These are phyloP conservation scores for Hippophae tibetana DNA, from an alignment of 306 rosid genomes.

Conservation along the genomic window DNA sequence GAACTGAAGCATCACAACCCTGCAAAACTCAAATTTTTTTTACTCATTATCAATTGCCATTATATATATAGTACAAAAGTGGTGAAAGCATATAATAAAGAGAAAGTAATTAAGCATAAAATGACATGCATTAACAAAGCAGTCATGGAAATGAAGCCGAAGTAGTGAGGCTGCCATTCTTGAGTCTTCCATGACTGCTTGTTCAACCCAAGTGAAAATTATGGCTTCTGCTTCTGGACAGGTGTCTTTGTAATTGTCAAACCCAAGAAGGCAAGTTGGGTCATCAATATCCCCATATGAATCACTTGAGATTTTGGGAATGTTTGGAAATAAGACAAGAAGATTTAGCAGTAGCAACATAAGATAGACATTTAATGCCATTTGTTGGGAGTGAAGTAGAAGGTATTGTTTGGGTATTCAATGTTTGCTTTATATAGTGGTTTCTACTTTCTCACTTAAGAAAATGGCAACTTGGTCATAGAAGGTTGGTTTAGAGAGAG, in stretches of 20 bases:
- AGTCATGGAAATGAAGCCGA: slow-evolving; percentile 82
- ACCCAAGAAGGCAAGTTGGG: slow-evolving; percentile 5
- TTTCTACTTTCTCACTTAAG: no score
- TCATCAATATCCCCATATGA: no score
- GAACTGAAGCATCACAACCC: slow-evolving; percentile 86
- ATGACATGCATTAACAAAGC: slow-evolving; percentile 74
- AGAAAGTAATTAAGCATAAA: neutral
- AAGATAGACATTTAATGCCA: no score
- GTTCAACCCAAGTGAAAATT: slow-evolving; percentile 50
- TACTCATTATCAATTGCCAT: neutral
- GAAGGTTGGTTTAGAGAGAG: no score
- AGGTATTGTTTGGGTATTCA: no score
- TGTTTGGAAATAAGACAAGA: no score
- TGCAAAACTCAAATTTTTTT: slow-evolving; percentile 15
- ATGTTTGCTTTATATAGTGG: no score
- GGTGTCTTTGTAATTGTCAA: slow-evolving; percentile 20
- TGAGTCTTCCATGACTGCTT: slow-evolving; percentile 40
- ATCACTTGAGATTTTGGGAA: no score
- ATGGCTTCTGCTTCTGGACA: slow-evolving; percentile 70
- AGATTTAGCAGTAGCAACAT: no score
- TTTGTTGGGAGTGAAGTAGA: no score
- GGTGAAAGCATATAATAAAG: no score
- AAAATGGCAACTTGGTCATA: no score
- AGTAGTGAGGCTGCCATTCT: slow-evolving; percentile 90
- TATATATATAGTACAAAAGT: neutral